phyloP scores from a whole-genome alignment of 2,329 filamentous ascomycete genomes.

The Aspergillus amoenus region DNA sequence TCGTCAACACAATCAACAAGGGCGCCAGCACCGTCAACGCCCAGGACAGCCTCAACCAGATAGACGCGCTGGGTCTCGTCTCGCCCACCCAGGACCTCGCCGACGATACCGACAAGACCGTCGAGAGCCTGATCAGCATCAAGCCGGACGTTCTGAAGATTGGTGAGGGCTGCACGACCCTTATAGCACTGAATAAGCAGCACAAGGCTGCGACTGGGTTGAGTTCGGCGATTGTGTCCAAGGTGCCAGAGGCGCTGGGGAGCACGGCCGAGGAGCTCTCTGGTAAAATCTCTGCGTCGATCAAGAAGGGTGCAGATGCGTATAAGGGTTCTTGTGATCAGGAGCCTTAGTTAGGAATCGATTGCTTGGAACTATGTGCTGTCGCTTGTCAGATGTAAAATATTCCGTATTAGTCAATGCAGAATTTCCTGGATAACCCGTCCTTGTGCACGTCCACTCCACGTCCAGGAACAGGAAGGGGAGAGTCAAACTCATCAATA shows the following conservation, averaged over 20 bases:
- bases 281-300: slow-evolving; percentile 24
- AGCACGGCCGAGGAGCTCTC: slow-evolving; percentile 22
- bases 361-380: no score
- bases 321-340: not conserved
- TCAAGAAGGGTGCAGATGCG: slow-evolving; percentile 28
- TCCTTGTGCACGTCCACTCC: no score
- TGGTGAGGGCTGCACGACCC: slow-evolving; percentile 6
- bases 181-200: slow-evolving; percentile 3
- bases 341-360: not conserved
- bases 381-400: no score
- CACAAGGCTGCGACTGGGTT: not conserved
- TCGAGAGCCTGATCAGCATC: slow-evolving; percentile 7
- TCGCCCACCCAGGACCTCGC: slow-evolving; percentile 15
- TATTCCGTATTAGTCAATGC: no score
- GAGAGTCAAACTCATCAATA: no score
- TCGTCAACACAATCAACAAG: slow-evolving; percentile 13
- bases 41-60: slow-evolving; percentile 1
- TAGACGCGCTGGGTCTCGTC: slow-evolving; percentile 16
- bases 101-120: slow-evolving; percentile 5
- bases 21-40: slow-evolving; percentile 13
- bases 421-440: no score
- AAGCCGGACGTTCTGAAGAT: slow-evolving; percentile 9
- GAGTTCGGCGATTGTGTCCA: not conserved
- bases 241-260: slow-evolving; percentile 11
- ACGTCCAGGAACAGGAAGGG: no score